Conservation (phyloP, 1,284 basidiomycete species). For the Heliocybe sulcata region DNA sequence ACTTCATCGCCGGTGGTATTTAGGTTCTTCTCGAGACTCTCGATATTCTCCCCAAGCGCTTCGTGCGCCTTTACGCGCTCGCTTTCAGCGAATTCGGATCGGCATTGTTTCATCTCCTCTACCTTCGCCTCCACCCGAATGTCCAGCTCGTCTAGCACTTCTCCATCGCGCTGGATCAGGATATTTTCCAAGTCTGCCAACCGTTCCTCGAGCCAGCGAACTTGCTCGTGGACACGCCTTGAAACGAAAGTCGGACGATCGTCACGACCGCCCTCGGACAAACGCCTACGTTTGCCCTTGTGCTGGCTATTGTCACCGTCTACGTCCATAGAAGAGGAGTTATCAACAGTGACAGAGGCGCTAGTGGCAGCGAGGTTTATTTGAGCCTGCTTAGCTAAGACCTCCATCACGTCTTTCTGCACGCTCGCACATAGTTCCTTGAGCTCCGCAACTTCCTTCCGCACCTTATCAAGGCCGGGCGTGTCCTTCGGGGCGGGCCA, state of each 20-base stretch:
- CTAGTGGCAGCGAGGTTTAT: not conserved
- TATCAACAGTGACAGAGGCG: not conserved
- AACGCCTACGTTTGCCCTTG: not conserved
- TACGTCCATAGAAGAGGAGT: not conserved
- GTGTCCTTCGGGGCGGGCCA: not conserved
- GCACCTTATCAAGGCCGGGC: not conserved
- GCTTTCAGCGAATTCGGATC: not conserved
- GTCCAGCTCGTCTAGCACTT: not conserved
- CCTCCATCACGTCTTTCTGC: not conserved
- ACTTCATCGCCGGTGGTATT: not conserved
- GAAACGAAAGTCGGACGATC: not conserved
- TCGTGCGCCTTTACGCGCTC: not conserved
- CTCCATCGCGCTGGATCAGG: not conserved
- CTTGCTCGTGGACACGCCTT: not conserved
- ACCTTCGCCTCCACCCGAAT: not conserved
- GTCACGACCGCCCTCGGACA: not conserved
- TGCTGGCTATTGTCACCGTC: not conserved
- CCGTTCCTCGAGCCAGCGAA: not conserved
- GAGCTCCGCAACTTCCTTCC: not conserved
- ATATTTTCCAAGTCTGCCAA: not conserved
- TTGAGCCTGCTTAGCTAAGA: not conserved
- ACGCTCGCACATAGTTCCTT: not conserved
- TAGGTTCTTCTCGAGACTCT: not conserved
- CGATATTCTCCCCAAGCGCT: not conserved
- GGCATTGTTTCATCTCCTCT: not conserved